These are phyloP conservation scores for Talaromyces sp. DNA, from an alignment of 2,329 filamentous ascomycete genomes.

Conservation along the genomic window DNA sequence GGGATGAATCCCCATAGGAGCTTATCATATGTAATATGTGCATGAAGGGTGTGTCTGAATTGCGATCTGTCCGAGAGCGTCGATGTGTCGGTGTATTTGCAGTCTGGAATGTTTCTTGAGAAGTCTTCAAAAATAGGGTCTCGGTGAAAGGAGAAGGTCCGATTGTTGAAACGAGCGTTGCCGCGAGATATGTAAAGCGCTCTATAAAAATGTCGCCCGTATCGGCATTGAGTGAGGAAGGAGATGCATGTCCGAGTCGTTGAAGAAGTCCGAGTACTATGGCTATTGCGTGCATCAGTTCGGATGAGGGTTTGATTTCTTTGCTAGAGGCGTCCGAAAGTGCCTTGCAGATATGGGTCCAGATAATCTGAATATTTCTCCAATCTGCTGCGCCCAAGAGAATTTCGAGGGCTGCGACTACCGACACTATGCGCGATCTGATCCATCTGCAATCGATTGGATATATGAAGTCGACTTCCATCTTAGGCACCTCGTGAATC, in stretches of 20 bases:
- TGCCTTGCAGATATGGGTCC: conserved; percentile 58
- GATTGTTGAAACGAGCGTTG: conserved; percentile 49
- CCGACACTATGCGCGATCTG: conserved; percentile 62
- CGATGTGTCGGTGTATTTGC: conserved; percentile 38
- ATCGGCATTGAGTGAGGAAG: conserved; percentile 34
- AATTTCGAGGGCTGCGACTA: conserved; percentile 61
- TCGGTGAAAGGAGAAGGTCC: conserved; percentile 51
- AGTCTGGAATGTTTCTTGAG: conserved; percentile 54
- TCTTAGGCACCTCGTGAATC: conserved; percentile 58
- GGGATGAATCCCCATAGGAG: conserved; percentile 20
- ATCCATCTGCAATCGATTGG: conserved; percentile 84
- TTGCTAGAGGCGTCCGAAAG: conserved; percentile 67
- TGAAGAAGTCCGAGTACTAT: conserved; percentile 66
- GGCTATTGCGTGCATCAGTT: conserved; percentile 76
- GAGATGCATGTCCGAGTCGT: conserved; percentile 63
- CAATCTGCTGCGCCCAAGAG: conserved; percentile 52
- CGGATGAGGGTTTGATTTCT: conserved; percentile 83
- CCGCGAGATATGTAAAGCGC: conserved; percentile 51
- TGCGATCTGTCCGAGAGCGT: conserved; percentile 26
- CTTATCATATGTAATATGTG: conserved; percentile 39
- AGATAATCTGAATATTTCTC: conserved; percentile 56
- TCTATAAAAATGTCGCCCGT: conserved; percentile 41
- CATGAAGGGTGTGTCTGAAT: conserved; percentile 35
- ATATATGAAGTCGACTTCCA: conserved; percentile 72
- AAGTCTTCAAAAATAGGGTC: conserved; percentile 51